Evolutionary conservation across 768 basidiomycete genomes (phyloP), one percentile per base, ranked within the genome.

Genomic region (Russula vinacea): DNA sequence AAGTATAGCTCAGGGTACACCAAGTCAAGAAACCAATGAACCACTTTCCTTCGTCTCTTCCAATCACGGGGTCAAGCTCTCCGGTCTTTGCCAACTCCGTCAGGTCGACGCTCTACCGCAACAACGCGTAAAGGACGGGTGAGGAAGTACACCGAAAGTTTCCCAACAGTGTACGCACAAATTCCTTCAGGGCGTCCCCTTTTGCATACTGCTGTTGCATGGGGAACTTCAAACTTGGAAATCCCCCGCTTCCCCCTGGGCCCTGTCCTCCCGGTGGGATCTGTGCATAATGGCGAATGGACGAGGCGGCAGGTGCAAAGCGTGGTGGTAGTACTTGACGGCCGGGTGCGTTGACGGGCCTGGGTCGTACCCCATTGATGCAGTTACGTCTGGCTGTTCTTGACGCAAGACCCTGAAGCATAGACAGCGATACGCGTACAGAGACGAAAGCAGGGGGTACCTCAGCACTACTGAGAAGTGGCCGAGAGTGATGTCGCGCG

Each of bases 11-110:
- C 9, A 26, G 17, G 17, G 5, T 17, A 24, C 44, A 57, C 11
- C 17, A 4, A 33, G 32, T 5, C 11, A 44, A 19, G 16, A 17
- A 33, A 32, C 19, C 13, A 13, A 5, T 11, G 26, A 35, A 42
- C 3, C 24, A 44, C 78, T 19, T 66, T 82, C 90, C 90, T 77
- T 93, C 90, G 65, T 93, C 92, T 71, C 92, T 77, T 3, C 94
- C 94, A 73, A 97, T 97, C 7, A 85, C 87, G 0, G 94, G 94
- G 73, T 97, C 94, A 2, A 96, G 78, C 72, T 94, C 94, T 33
- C 94, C 94, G 39, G 87, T 78, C 68, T 79, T 83, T 2, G 94
- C 94, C 70, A 93, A 77, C 69, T 93, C 87, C 0, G 92, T 97
- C 32, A 95, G 74, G 70, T 96, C 94, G 2, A 86, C 78, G 67